phyloP scores from a whole-genome alignment of 257 asterid species.

The Ocimum tenuiflorum region DNA sequence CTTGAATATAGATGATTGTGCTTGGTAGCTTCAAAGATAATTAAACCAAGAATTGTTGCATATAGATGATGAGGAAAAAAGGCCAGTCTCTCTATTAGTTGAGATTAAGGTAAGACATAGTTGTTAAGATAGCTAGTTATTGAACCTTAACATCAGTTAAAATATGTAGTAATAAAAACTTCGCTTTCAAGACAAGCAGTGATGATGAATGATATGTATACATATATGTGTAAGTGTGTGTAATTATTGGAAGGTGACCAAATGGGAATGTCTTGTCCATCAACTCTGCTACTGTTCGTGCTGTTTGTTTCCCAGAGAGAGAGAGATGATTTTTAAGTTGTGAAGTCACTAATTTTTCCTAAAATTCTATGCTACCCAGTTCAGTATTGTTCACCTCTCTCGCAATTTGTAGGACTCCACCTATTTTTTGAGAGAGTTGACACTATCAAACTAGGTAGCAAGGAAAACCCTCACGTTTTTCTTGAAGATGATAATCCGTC shows the following conservation, averaged over 20 bases:
- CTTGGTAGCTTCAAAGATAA: too few species aligned
- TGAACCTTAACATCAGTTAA: background rate
- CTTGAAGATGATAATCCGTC: too few species aligned
- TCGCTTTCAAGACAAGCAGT: conserved; percentile 43
- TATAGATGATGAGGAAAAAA: too few species aligned
- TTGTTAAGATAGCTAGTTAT: conserved; percentile 21
- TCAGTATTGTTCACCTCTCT: too few species aligned
- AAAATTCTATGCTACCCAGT: too few species aligned
- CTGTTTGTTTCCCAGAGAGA: conserved; percentile 13
- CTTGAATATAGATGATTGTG: too few species aligned
- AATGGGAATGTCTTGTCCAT: conserved; percentile 29
- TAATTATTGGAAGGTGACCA: conserved; percentile 26
- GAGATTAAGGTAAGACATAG: conserved; percentile 24
- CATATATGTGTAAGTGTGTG: background rate
- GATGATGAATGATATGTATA: background rate
- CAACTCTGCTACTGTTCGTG: conserved; percentile 2
- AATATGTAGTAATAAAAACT: conserved; percentile 7
- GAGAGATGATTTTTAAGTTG: conserved; percentile 2
- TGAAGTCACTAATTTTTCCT: conserved; percentile 36
- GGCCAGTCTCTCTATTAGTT: conserved; percentile 11
- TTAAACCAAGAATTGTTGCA: too few species aligned
- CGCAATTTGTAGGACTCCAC: too few species aligned
- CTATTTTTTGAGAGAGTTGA: too few species aligned
- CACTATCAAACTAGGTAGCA: too few species aligned
- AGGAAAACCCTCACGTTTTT: too few species aligned